phyloP scores from a whole-genome alignment of 345 rosid genomes.

The Geranium rotundifolium region DNA sequence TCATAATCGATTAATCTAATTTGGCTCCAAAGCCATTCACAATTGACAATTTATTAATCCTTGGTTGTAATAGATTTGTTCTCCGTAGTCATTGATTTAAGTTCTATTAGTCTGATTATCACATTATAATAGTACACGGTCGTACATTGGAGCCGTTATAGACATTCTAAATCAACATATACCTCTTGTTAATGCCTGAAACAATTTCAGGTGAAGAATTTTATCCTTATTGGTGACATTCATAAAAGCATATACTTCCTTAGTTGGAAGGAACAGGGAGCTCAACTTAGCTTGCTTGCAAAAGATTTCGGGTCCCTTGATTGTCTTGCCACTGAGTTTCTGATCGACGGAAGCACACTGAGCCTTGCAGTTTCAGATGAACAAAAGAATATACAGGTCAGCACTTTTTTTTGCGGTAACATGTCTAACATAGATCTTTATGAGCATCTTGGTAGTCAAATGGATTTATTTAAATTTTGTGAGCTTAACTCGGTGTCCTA shows the following conservation, averaged over 20 bases:
- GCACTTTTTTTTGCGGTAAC: background rate
- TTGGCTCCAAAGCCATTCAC: no score
- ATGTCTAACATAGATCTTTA: background rate
- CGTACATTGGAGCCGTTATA: background rate
- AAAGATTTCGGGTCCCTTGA: constrained; percentile 94
- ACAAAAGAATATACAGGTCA: constrained; percentile 90
- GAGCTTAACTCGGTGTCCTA: no score
- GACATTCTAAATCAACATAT: background rate
- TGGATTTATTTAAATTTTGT: no score
- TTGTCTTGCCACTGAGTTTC: constrained; percentile 88
- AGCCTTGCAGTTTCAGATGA: constrained; percentile 90
- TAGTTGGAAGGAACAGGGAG: constrained; percentile 96
- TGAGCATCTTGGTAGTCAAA: background rate
- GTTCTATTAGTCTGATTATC: no score
- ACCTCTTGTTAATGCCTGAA: background rate
- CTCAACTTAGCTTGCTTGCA: constrained; percentile 85
- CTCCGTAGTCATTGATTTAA: no score
- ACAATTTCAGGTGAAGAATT: constrained; percentile 74
- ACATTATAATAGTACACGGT: no score
- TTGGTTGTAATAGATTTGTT: no score
- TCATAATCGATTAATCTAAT: background rate
- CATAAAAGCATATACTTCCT: constrained; percentile 93
- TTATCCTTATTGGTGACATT: constrained; percentile 82
- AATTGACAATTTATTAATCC: no score
- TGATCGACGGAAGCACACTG: constrained; percentile 92